These are phyloP conservation scores for Geranomyces variabilis DNA, from an alignment of 192 early-diverging fungal species.

Conservation along the genomic window DNA sequence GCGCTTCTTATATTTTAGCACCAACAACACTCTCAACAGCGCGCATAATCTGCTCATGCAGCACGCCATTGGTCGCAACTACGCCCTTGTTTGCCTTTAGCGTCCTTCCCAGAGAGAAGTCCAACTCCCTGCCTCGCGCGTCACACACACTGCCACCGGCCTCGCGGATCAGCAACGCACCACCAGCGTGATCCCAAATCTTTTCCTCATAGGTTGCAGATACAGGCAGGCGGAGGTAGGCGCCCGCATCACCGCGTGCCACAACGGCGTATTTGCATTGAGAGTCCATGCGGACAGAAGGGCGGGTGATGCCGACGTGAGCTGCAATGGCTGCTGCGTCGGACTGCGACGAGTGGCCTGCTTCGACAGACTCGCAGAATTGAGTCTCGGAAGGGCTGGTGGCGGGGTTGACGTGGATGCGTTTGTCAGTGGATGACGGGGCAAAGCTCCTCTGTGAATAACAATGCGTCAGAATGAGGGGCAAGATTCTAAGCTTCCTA, in stretches of 20 bases:
- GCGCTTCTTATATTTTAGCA: slow-evolving; percentile 15
- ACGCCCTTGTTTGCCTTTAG: slow-evolving; percentile 87
- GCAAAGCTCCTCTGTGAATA: slow-evolving; percentile 1
- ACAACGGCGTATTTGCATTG: slow-evolving; percentile 97
- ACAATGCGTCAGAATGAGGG: background rate
- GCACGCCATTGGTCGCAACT: slow-evolving; percentile 71
- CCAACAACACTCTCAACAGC: slow-evolving; percentile 60
- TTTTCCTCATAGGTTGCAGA: slow-evolving; percentile 88
- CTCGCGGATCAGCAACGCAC: slow-evolving; percentile 85
- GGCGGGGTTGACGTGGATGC: slow-evolving; percentile 65
- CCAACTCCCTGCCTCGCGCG: slow-evolving; percentile 78
- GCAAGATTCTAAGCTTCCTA: background rate
- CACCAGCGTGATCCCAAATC: slow-evolving; percentile 99
- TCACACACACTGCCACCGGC: slow-evolving; percentile 91
- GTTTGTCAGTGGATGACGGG: slow-evolving; percentile 11
- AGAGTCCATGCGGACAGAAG: slow-evolving; percentile 91
- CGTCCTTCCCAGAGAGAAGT: slow-evolving; percentile 87
- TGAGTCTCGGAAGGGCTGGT: slow-evolving; percentile 59
- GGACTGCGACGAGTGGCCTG: slow-evolving; percentile 85
- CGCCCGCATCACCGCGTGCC: slow-evolving; percentile 89
- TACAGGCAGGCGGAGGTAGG: slow-evolving; percentile 86
- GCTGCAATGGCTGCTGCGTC: slow-evolving; percentile 75
- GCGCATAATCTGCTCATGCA: slow-evolving; percentile 76
- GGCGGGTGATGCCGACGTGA: slow-evolving; percentile 77
- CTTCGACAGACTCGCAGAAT: slow-evolving; percentile 96